Conservation (phyloP, 1,139 yeast species). For the Nakaseomyces uthaithaninus region DNA sequence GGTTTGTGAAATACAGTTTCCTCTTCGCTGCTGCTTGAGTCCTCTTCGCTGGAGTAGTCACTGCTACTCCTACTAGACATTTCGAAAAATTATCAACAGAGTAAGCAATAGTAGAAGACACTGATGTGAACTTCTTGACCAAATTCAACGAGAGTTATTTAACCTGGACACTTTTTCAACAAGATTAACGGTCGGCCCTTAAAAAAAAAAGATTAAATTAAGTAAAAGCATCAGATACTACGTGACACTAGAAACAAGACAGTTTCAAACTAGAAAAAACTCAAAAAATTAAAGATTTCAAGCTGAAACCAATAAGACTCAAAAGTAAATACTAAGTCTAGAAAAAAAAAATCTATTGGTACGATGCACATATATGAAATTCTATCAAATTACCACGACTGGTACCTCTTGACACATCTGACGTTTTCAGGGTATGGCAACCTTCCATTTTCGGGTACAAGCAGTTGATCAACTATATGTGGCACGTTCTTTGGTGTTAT, state of each 20-base stretch:
- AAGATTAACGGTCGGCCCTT: too few species aligned
- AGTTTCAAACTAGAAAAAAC: too few species aligned
- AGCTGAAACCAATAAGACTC: neutral
- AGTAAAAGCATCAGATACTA: too few species aligned
- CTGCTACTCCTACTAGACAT: too few species aligned
- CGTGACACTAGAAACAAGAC: too few species aligned
- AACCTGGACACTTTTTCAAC: too few species aligned
- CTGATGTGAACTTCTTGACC: too few species aligned
- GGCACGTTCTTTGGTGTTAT: conserved; percentile 69
- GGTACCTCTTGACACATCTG: conserved; percentile 30
- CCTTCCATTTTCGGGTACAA: conserved; percentile 25
- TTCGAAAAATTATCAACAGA: too few species aligned
- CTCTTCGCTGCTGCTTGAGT: conserved; percentile 14
- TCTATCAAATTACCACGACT: conserved; percentile 19
- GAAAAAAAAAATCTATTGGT: neutral
- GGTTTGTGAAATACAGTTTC: conserved; percentile 23
- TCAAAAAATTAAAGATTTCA: too few species aligned
- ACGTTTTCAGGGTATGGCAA: conserved; percentile 31
- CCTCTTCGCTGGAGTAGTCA: conserved; percentile 1
- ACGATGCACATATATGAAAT: neutral
- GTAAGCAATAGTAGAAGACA: too few species aligned
- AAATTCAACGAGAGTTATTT: too few species aligned
- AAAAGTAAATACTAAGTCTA: neutral
- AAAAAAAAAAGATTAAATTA: too few species aligned
- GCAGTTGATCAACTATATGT: conserved; percentile 57